Percentiles rank a stretch among this genome's conserved stretches.
These are phyloP conservation scores for Hapsidospora chrysogenum DNA, from an alignment of 495 filamentous ascomycete species.

Conservation along the genomic window DNA sequence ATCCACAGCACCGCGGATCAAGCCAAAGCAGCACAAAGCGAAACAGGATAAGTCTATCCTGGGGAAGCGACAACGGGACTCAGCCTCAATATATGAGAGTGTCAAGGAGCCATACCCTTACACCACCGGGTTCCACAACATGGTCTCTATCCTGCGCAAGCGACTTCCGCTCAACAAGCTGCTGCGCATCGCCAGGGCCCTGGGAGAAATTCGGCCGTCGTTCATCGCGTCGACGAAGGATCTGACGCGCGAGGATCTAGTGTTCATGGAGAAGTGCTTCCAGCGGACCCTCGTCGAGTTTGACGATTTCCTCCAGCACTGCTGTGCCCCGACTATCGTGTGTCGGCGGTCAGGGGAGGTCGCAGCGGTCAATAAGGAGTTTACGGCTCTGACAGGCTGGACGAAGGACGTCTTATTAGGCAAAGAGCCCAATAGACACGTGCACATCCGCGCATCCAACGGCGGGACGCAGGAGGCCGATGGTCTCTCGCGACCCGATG, in stretches of 20 bases:
- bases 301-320: slow-evolving; percentile 76
- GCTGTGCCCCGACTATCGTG: slow-evolving; percentile 78
- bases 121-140: slow-evolving; percentile 71
- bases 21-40: slow-evolving; percentile 23
- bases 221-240: slow-evolving; percentile 80
- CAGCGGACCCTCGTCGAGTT: slow-evolving; percentile 86
- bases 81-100: slow-evolving; percentile 70
- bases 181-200: slow-evolving; percentile 65
- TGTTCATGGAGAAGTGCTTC: slow-evolving; percentile 96
- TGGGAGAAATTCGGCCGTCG: slow-evolving; percentile 78
- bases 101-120: slow-evolving; percentile 87
- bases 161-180: slow-evolving; percentile 56
- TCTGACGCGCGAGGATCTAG: slow-evolving; percentile 67
- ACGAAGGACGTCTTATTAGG: slow-evolving; percentile 79
- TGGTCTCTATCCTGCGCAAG: slow-evolving; percentile 64
- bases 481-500: not conserved
- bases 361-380: slow-evolving; percentile 84
- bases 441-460: slow-evolving; percentile 39
- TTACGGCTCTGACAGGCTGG: slow-evolving; percentile 88
- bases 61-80: slow-evolving; percentile 41
- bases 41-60: slow-evolving; percentile 36
- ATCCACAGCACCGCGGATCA: slow-evolving; percentile 14
- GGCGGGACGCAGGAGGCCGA: slow-evolving; percentile 18
- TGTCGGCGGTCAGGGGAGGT: slow-evolving; percentile 87
- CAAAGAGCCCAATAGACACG: slow-evolving; percentile 74